These are phyloP conservation scores for Cystobasidiaceae sp. DNA, from an alignment of 1,284 basidiomycete species.

Conservation along the genomic window DNA sequence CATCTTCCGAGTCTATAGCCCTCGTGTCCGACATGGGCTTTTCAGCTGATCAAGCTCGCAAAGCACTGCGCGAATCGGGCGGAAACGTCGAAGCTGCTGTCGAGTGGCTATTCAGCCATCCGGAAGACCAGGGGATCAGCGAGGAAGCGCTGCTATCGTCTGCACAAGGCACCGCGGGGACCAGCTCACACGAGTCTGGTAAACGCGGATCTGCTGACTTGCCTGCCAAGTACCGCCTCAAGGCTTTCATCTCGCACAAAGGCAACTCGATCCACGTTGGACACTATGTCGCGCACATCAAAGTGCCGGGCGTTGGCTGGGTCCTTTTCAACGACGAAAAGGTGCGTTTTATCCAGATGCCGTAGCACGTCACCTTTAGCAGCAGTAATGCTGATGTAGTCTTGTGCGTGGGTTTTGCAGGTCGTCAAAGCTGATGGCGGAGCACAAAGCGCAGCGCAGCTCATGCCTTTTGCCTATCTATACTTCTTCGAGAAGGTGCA, in stretches of 20 bases:
- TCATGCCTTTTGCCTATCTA: constrained; percentile 78
- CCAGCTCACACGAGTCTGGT: neutral
- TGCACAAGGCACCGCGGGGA: neutral
- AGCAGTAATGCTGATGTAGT: neutral
- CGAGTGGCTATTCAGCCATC: constrained; percentile 96
- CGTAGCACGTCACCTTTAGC: neutral
- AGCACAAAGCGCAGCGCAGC: constrained; percentile 59
- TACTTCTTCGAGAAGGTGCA: constrained; percentile 65
- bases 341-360: constrained; percentile 32
- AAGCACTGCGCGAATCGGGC: constrained; percentile 78
- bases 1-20: constrained; percentile 61
- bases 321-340: constrained; percentile 75
- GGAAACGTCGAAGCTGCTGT: constrained; percentile 78
- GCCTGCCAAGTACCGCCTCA: constrained; percentile 73
- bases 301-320: constrained; percentile 47
- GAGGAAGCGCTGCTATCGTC: constrained; percentile 33
- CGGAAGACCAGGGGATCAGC: constrained; percentile 66
- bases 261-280: constrained; percentile 91
- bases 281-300: constrained; percentile 84
- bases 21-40: constrained; percentile 93
- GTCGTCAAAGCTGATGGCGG: constrained; percentile 70
- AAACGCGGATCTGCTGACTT: constrained; percentile 47
- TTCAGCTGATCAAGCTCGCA: constrained; percentile 71
- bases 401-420: neutral
- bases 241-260: constrained; percentile 95